Evolutionary conservation across 805 yeast genomes (phyloP).

Genomic region (Candida piceae): DNA sequence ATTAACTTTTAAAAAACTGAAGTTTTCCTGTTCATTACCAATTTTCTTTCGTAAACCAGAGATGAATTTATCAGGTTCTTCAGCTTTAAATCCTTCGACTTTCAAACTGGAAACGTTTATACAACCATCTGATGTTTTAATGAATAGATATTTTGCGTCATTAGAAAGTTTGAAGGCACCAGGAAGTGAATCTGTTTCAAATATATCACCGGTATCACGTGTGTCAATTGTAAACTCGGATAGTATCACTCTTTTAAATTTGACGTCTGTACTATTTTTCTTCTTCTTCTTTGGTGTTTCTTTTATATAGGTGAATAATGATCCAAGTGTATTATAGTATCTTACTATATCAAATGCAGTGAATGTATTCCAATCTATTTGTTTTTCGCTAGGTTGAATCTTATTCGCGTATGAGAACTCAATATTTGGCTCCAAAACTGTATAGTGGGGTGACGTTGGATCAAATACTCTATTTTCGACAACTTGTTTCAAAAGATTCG

Average conservation of each 20-base stretch:
- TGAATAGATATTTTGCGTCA: slow-evolving; percentile 20
- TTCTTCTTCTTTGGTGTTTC: slow-evolving; percentile 26
- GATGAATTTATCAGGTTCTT: slow-evolving; percentile 41
- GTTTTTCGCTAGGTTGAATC: slow-evolving; percentile 37
- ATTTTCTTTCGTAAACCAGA: slow-evolving; percentile 41
- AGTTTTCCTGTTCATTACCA: too few relatives aligned
- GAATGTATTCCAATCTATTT: slow-evolving; percentile 43
- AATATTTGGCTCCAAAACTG: slow-evolving; percentile 21
- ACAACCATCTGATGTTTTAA: slow-evolving; percentile 41
- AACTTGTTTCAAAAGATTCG: slow-evolving; percentile 45
- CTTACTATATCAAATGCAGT: slow-evolving; percentile 37
- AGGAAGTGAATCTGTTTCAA: slow-evolving; percentile 9
- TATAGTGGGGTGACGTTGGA: slow-evolving; percentile 7
- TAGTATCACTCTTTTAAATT: slow-evolving; percentile 41
- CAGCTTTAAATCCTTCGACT: slow-evolving; percentile 50
- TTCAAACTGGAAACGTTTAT: slow-evolving; percentile 37
- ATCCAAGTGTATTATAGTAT: slow-evolving; percentile 49
- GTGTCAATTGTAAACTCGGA: slow-evolving; percentile 29
- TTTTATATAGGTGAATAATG: slow-evolving; percentile 43
- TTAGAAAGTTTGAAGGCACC: slow-evolving; percentile 23
- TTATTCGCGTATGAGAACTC: slow-evolving; percentile 54
- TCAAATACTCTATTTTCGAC: slow-evolving; percentile 32
- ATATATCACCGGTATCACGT: neutral
- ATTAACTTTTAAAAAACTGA: too few relatives aligned
- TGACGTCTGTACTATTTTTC: too few relatives aligned